Base-by-base conservation (phyloP, 805 yeast genomes). In the Torulaspora microellipsoides region DNA sequence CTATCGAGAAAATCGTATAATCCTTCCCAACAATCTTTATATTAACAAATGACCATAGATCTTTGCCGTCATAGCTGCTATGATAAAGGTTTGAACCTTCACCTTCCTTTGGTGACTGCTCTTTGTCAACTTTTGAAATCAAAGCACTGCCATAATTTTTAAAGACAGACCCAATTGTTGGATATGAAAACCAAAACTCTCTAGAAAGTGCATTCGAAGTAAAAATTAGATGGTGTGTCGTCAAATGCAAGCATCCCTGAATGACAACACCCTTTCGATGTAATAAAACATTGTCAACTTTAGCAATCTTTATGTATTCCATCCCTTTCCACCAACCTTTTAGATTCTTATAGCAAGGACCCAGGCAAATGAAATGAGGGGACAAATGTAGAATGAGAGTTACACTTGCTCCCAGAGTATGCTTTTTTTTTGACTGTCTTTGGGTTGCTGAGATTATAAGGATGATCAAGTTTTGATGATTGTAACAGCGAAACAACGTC, bases 181-280 rank as follows among this genome's bases (percentile, higher is more conserved):
- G 96, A 63, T 88, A 91, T 46, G 95, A 84, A 27, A 88, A 75
- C 99, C 98, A 93, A 27, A 87, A 77, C 62, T 93, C 98, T 45
- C 80, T 69, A 8, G 53, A 53, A 17, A 53, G 60, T 51, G 47
- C 50, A 3, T 45, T 48, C 27, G 70, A 66, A 0, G 78, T 72
- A 60, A 84, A 85, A 29, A 85, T 84, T 54, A 85, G 62, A 65
- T 85, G 93, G 59, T 85, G 90, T 5, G 86, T 77, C 2, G 90
- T 83, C 35, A 85, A 64, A 58, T 82, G 90, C 25, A 85, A 59
- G 3, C 81, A 71, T 1, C 91, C 93, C 10, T 61, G 60, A n/a
- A 69, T 60, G 8, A 73, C 65, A 28, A 62, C 64, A 11, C 89
- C 90, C 40, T 81, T 73, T 52, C 80, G 75, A 49, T 74, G 76